phyloP scores from a whole-genome alignment of 208 protist species.

The Leishmania tarentolae region DNA sequence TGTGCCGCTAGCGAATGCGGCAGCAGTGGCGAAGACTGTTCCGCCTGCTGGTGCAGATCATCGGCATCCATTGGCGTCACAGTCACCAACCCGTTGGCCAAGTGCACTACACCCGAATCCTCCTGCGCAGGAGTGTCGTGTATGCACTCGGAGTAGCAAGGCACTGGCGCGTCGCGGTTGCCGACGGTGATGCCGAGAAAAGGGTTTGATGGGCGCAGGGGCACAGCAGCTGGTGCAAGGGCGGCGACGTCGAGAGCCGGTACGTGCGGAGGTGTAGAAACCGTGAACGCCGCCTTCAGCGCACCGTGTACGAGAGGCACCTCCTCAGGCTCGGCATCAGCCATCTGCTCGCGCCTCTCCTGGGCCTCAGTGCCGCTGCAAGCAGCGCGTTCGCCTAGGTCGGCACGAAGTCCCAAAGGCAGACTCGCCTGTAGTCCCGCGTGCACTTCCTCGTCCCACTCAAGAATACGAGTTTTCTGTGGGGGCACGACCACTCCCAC shows the following conservation, averaged over 20 bases:
- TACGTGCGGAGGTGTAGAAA: neutral
- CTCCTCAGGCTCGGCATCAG: neutral
- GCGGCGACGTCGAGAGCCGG: neutral
- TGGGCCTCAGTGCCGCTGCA: neutral
- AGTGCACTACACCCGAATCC: constrained; percentile 3
- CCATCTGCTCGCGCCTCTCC: neutral
- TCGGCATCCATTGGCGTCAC: constrained; percentile 11
- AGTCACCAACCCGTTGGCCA: constrained; percentile 22
- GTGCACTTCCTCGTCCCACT: constrained; percentile 18
- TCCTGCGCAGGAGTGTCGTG: neutral
- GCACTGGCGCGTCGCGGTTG: neutral
- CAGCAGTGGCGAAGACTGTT: neutral
- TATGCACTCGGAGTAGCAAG: neutral
- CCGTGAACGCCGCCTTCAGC: constrained; percentile 10
- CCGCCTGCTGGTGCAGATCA: neutral
- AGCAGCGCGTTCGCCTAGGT: neutral
- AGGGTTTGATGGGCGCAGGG: constrained; percentile 17
- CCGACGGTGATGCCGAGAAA: constrained; percentile 4
- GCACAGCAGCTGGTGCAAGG: constrained; percentile 2
- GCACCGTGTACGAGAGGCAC: neutral
- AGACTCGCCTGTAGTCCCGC: constrained; percentile 1
- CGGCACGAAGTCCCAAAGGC: neutral
- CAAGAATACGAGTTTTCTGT: constrained; percentile 11
- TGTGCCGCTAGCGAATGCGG: neutral
- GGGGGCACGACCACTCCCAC: neutral